Evolutionary conservation across 345 rosid genomes (phyloP), one percentile per base, ranked within the genome.

Genomic region (Brassica rapa): DNA sequence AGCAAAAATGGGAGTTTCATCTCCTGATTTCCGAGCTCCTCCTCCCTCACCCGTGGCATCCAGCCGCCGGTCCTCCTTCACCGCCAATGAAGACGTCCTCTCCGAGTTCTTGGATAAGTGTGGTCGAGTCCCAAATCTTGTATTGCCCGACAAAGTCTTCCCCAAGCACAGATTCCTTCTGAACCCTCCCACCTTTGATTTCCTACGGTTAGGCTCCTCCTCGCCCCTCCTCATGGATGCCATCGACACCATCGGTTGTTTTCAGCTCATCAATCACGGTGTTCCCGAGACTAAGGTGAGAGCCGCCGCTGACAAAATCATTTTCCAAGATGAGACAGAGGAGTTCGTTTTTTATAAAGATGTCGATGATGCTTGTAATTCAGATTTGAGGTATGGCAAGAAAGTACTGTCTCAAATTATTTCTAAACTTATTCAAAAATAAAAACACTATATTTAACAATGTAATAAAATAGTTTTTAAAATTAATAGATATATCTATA

Each of bases 41-140:
- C 98, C 98, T 62, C 97, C 97, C 8, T 95, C 98, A 3, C 91
- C 98, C 19, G 96, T 97, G 0, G 83, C 86, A 10, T 89, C 91
- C 43, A 72, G 83, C 23, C 91, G 97, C 73, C 86, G 98, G 12
- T 80, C 90, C 25, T 94, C 96, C n/a, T 88, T 83, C 57, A 89
- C 93, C 43, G 82, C 91, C 53, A 92, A 94, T 33, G 97, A 88
- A 16, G 88, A 88, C 6, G 87, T 90, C 70, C 91, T 92, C 71
- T 77, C 90, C 2, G 89, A 92, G 64, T 94, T 88, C 84, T 89
- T 94, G 21, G 91, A 92, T 67, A 86, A 86, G 74, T 87, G 94
- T 1, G 84, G 84, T 21, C 91, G 92, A 4, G 95, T 92, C 12
- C 97, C 96, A 9, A 91, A 90, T 81, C 89, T 94, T 68, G 71